Conservation (phyloP, 257 asterid species). For the Solanum appendiculatum region DNA sequence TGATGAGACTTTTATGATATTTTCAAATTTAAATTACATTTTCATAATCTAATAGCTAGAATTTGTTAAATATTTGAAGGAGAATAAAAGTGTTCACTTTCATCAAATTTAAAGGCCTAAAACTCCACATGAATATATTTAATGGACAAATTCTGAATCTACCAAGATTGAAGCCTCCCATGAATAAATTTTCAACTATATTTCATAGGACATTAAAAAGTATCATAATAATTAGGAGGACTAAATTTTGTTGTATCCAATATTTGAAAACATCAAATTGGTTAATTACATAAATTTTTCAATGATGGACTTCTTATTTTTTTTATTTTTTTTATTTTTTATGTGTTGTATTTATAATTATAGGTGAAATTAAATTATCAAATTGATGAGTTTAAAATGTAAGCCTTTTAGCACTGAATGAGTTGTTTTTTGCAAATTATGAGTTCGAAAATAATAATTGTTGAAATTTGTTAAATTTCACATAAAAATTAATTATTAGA, state of each 20-base stretch:
- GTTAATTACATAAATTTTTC: not conserved
- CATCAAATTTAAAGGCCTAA: not conserved
- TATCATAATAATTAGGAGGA: not conserved
- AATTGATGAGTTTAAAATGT: not conserved
- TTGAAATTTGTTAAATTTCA: not conserved
- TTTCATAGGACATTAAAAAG: not conserved
- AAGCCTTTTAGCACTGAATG: not conserved
- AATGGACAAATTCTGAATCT: not conserved
- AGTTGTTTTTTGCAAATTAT: not conserved
- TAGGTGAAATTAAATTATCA: not conserved
- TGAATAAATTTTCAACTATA: not conserved
- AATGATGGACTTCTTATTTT: not conserved
- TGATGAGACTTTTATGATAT: not conserved
- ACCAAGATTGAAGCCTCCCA: not conserved
- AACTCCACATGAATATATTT: not conserved
- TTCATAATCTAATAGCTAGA: not conserved
- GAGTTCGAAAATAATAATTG: not conserved
- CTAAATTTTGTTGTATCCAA: not conserved
- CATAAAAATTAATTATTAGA: not conserved
- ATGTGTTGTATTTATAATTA: not conserved
- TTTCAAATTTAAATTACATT: too few relatives aligned
- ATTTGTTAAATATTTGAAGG: not conserved
- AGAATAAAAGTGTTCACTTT: not conserved
- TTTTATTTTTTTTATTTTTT: not conserved
- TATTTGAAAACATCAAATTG: not conserved